A percentile compares a stretch with the other conserved stretches of the same genome.
Evolutionary conservation across 345 rosid species (phyloP).

Genomic region (Euphorbia lathyris): DNA sequence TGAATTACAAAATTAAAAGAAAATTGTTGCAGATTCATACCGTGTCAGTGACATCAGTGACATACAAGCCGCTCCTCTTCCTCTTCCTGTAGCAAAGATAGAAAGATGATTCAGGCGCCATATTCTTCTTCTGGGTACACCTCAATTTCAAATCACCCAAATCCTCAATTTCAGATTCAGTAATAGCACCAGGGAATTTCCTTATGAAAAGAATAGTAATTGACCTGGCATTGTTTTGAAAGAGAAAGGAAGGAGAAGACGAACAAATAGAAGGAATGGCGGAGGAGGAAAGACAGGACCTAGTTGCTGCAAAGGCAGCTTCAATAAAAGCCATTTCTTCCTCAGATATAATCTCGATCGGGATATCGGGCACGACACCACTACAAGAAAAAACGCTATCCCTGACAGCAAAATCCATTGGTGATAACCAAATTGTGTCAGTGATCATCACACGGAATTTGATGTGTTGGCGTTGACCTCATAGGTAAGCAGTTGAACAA

Average conservation of each 20-base stretch:
- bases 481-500: too few species aligned
- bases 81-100: constrained; percentile 48
- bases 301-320: constrained; percentile 55
- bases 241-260: constrained; percentile 18
- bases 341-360: constrained; percentile 71
- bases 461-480: too few species aligned
- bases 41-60: constrained; percentile 64
- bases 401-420: too few species aligned
- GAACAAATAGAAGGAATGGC: too few species aligned
- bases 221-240: constrained; percentile 32
- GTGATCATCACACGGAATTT: too few species aligned
- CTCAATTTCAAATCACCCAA: too few species aligned
- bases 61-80: constrained; percentile 52
- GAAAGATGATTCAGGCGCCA: constrained; percentile 37
- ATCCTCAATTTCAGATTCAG: constrained; percentile 72
- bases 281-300: constrained; percentile 33
- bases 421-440: too few species aligned
- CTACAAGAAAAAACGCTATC: too few species aligned
- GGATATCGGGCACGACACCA: constrained; percentile 46
- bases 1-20: too few species aligned
- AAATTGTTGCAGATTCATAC: too few species aligned
- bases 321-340: constrained; percentile 87
- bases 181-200: constrained; percentile 21
- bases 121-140: constrained; percentile 35
- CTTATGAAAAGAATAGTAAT: constrained; percentile 39